Base-by-base conservation (phyloP, 1,284 basidiomycete genomes). In the Thecaphora frezii region DNA sequence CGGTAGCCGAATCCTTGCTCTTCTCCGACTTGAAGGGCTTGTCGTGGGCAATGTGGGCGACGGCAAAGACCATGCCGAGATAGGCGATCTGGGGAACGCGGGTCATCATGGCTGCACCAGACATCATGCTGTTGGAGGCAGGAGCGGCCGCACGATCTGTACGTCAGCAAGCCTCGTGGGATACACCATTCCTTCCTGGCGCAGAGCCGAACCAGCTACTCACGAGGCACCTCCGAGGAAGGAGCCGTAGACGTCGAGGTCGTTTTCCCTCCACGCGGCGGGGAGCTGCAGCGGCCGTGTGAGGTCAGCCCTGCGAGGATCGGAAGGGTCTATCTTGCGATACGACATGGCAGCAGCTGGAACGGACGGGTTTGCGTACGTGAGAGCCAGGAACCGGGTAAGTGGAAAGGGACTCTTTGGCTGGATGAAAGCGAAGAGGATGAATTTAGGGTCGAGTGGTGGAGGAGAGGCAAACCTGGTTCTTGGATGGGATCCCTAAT, bases 21-120 rank as follows among this genome's bases (percentile, higher is more conserved):
- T 50, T 59, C 38, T 19, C 53, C 13, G 64, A 66, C 23, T 66
- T 66, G 56, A 60, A 65, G 0, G 66, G 66, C 30, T 56, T 60
- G 47, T 69, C 62, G 43, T 69, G 62, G 3, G 58, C 62, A 18
- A 65, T 54, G 50, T 69, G 66, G 16, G 66, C 66, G 36, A 55
- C 54, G 12, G 66, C 61, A 28, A 69, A 69, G 19, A 69, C 25
- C n/a, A 62, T 25, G 5, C 66, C 66, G n/a, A 54, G 53, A 22
- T 64, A 68, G 13, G 66, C 66, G 22, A 64, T 48, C 37, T 61
- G 54, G 0, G 66, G 58, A 1, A 45, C 50, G 2, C 61, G 30
- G 0, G 58, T 60, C 18, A 68, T 44, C 66, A 68, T 64, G 2
- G 60, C 61, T n/a, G 58, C 61, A 3, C 58, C 58, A 10, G 48